Base-by-base conservation (phyloP, 495 filamentous ascomycete genomes). In the Aspergillus heteromorphus region DNA sequence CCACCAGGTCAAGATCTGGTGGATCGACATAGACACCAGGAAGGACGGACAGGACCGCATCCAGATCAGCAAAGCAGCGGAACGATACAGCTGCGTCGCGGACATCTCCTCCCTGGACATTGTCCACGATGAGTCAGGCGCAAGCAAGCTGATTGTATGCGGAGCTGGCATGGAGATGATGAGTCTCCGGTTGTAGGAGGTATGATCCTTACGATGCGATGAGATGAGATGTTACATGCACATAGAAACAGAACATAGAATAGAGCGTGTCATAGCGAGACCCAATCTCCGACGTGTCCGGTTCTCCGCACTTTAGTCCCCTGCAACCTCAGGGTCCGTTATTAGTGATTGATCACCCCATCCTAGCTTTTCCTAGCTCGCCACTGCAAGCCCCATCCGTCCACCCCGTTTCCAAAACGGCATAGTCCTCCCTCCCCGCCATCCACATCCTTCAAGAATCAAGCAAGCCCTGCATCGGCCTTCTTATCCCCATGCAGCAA, bases 1-100 rank as follows among this genome's bases (percentile, higher is more conserved):
- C 63, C 91, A 96, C 71, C 78, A 84, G 18, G 63, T 96, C 51
- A 89, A 87, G 62, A 57, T 86, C 2, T 97, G 92, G 92, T 63
- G 58, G 1, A 57, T 85, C 17, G 51, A 49, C 0, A 58, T 81
- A 25, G 70, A 80, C 48, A 55, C 72, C 6, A 53, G 29, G 10
- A 43, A 55, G 29, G 23, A 50, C 5, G 70, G 58, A 10, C 65
- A 69, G 23, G 64, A 77, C 2, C 65, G 55, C 6, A 70, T 87
- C 5, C 61, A 61, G 42, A 54, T 83, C 40, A 25, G 78, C 8
- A 70, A 71, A 7, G n/a, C 66, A 29, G 29, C 65, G 6, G 78
- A 85, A 54, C 64, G 67, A 38, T 86, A 80, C 51, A 87, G 83
- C 54, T 67, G 80, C 18, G 81, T 91, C 20, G 87, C 87, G 19